phyloP scores from a whole-genome alignment of 768 basidiomycete species.

The Lactarius quietus region DNA sequence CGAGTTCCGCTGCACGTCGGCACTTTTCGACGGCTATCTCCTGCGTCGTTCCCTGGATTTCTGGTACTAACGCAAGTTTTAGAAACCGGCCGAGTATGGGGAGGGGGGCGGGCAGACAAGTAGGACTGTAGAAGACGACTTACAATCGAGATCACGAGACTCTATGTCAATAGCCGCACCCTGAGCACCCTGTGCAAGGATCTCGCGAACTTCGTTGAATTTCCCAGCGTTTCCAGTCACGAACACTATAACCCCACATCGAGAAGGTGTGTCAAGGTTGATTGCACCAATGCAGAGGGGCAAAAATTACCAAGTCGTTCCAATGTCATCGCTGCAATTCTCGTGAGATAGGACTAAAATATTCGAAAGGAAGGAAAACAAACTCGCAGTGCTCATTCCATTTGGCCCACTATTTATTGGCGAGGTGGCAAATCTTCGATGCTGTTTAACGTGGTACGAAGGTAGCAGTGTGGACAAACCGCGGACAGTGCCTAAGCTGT shows the following conservation, averaged over 20 bases:
- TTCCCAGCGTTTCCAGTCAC: slow-evolving; percentile 96
- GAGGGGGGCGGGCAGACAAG: too few relatives aligned
- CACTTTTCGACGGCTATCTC: slow-evolving; percentile 91
- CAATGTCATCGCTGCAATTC: background rate
- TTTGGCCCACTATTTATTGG: background rate
- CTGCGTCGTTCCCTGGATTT: slow-evolving; percentile 89
- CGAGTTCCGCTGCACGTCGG: slow-evolving; percentile 55
- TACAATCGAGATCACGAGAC: slow-evolving; percentile 76
- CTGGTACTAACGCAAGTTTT: too few relatives aligned
- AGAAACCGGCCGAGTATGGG: too few relatives aligned
- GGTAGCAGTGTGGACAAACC: too few relatives aligned
- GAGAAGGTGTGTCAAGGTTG: background rate
- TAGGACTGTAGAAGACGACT: too few relatives aligned
- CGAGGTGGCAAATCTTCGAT: background rate
- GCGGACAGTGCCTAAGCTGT: too few relatives aligned
- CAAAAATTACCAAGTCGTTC: slow-evolving; percentile 9
- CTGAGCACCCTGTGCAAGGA: slow-evolving; percentile 69
- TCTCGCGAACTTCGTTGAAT: slow-evolving; percentile 80
- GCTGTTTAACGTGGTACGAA: background rate
- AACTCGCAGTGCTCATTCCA: background rate
- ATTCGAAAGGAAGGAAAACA: background rate
- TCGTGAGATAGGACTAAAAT: background rate
- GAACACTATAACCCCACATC: slow-evolving; percentile 77
- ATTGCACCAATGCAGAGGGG: background rate
- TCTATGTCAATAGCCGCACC: slow-evolving; percentile 70